Conservation (phyloP, 2,329 filamentous ascomycete genomes). For the Cercospora canescens region DNA sequence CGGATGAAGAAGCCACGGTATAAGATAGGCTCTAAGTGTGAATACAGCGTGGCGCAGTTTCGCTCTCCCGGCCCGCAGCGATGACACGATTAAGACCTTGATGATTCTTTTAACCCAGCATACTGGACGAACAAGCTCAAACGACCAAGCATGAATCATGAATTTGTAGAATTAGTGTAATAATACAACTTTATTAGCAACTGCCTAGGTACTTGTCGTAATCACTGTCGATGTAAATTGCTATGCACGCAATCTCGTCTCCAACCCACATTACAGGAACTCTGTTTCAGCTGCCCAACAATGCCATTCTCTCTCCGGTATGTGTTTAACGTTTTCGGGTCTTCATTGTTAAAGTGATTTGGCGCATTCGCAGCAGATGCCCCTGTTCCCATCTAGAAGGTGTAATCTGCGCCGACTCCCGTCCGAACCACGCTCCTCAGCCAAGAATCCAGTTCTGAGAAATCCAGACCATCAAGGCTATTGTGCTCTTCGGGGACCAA, state of each 20-base stretch:
- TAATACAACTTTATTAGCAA: too few relatives aligned
- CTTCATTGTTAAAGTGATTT: not conserved
- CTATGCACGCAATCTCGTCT: too few relatives aligned
- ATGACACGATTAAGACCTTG: not conserved
- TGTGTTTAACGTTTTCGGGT: not conserved
- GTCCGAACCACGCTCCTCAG: slow-evolving; percentile 21
- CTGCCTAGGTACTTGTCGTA: too few relatives aligned
- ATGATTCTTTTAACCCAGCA: not conserved
- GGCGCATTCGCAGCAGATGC: not conserved
- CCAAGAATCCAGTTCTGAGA: slow-evolving; percentile 18
- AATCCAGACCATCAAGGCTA: slow-evolving; percentile 10
- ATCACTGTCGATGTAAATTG: too few relatives aligned
- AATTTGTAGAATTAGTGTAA: not conserved
- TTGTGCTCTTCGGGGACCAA: not conserved
- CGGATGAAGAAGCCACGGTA: not conserved
- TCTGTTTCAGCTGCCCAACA: too few relatives aligned
- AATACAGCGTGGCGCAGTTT: not conserved
- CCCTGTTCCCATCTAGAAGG: not conserved
- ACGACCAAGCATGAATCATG: not conserved
- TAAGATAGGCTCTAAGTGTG: not conserved
- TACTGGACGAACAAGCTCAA: not conserved
- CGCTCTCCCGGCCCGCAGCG: not conserved
- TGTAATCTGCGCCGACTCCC: slow-evolving; percentile 14
- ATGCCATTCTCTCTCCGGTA: too few relatives aligned
- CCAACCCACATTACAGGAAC: too few relatives aligned